Conservation (phyloP, 108 stramenopile species). For the Bacterosira constricta region DNA sequence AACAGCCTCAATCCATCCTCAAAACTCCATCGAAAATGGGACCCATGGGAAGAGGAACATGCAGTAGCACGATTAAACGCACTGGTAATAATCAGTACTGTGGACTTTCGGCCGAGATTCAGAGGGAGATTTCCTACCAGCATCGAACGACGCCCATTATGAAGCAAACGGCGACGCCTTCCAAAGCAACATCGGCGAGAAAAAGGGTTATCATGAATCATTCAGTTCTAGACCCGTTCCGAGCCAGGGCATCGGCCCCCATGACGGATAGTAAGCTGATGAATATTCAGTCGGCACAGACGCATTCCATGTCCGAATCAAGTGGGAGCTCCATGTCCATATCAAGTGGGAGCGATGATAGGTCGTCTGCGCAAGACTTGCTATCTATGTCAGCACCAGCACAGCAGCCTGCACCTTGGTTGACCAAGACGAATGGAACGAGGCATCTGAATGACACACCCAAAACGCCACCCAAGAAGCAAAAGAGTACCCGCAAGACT, state of each 20-base stretch:
- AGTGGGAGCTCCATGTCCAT: too few relatives aligned
- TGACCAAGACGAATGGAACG: too few relatives aligned
- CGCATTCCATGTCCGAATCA: not conserved
- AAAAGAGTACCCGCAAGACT: not conserved
- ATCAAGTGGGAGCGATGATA: not conserved
- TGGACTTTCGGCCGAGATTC: conserved; percentile 36
- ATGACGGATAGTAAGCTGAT: not conserved
- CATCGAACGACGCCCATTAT: conserved; percentile 2
- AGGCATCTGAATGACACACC: too few relatives aligned
- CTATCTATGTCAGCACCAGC: too few relatives aligned
- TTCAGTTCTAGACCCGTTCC: not conserved
- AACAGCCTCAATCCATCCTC: not conserved
- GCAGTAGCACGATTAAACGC: not conserved
- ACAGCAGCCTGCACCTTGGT: too few relatives aligned
- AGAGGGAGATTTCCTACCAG: conserved; percentile 10
- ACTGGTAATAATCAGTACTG: conserved; percentile 21
- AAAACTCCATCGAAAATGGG: not conserved
- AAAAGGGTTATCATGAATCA: too few relatives aligned
- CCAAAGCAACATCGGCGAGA: not conserved
- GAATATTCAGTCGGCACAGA: not conserved
- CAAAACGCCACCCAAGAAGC: conserved; percentile 11
- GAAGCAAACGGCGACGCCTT: not conserved
- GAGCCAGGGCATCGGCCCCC: not conserved
- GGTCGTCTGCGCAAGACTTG: not conserved
- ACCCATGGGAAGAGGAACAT: not conserved